Evolutionary conservation across 306 rosid species (phyloP).

Genomic region (Benincasa hispida): DNA sequence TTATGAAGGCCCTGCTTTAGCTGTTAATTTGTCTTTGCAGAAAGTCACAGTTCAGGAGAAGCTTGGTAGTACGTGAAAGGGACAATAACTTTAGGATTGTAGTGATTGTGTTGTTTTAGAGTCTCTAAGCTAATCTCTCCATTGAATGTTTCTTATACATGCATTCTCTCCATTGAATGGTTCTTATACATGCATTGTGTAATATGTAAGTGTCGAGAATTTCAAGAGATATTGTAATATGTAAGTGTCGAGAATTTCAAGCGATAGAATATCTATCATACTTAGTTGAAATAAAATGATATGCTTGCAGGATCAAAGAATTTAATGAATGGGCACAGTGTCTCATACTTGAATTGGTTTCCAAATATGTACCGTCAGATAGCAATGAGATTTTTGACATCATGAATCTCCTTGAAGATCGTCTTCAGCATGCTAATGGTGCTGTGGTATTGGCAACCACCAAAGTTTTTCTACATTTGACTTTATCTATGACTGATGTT

Average conservation of each 20-base stretch:
- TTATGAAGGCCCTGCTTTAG: background rate
- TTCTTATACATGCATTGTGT: background rate
- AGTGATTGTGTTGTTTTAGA: background rate
- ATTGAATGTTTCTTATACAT: background rate
- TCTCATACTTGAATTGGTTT: slow-evolving; percentile 71
- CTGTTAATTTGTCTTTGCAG: background rate
- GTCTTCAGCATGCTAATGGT: slow-evolving; percentile 99
- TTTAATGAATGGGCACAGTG: slow-evolving; percentile 98
- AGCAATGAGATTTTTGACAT: slow-evolving; percentile 85
- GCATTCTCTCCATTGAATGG: background rate
- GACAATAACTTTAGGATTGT: background rate
- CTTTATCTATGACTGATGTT: slow-evolving; percentile 93
- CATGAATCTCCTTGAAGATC: slow-evolving; percentile 97
- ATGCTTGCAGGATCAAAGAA: slow-evolving; percentile 70
- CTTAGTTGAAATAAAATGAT: slow-evolving; percentile 7
- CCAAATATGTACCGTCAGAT: slow-evolving; percentile 82
- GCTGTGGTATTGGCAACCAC: slow-evolving; percentile 94
- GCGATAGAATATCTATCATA: background rate
- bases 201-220: background rate
- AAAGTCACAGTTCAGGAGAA: background rate
- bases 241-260: background rate
- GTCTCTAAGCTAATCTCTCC: background rate
- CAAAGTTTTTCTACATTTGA: slow-evolving; percentile 89
- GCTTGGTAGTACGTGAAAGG: background rate
- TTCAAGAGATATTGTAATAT: background rate